These are phyloP conservation scores for Panellus pusillus DNA, from an alignment of 768 basidiomycete genomes.

Conservation along the genomic window DNA sequence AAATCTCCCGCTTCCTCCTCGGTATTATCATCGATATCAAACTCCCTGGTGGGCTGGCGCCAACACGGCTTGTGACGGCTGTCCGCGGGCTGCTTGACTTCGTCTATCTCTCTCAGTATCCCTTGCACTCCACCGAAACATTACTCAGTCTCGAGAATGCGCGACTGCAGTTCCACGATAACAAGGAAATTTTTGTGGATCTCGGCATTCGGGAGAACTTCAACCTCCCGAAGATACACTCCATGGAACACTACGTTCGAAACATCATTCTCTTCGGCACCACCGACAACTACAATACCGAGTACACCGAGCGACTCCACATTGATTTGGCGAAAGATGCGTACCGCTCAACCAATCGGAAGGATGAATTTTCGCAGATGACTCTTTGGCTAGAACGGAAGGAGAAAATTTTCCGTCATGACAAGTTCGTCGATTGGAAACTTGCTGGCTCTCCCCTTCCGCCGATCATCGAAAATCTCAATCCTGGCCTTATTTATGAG, in stretches of 20 bases:
- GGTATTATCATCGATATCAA: conserved; percentile 20
- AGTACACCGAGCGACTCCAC: too few relatives aligned
- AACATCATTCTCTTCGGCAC: too few relatives aligned
- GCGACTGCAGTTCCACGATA: too few relatives aligned
- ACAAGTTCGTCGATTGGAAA: background rate
- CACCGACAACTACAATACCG: too few relatives aligned
- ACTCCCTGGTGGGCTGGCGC: background rate
- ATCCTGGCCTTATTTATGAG: background rate
- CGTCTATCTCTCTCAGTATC: background rate
- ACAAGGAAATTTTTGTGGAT: too few relatives aligned
- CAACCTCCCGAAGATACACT: background rate
- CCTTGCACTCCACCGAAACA: background rate
- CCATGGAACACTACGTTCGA: background rate
- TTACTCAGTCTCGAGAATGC: too few relatives aligned
- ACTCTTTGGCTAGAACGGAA: background rate
- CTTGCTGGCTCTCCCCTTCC: too few relatives aligned
- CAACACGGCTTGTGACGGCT: background rate
- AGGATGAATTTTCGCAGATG: background rate
- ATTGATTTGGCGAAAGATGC: too few relatives aligned
- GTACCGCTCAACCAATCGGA: background rate
- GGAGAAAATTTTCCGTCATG: background rate
- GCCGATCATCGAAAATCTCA: background rate
- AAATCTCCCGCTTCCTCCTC: conserved; percentile 24
- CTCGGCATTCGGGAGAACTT: too few relatives aligned
- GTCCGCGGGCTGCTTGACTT: background rate